phyloP scores from a whole-genome alignment of 371 early-diverging fungal species.

The Mortierella sp. region DNA sequence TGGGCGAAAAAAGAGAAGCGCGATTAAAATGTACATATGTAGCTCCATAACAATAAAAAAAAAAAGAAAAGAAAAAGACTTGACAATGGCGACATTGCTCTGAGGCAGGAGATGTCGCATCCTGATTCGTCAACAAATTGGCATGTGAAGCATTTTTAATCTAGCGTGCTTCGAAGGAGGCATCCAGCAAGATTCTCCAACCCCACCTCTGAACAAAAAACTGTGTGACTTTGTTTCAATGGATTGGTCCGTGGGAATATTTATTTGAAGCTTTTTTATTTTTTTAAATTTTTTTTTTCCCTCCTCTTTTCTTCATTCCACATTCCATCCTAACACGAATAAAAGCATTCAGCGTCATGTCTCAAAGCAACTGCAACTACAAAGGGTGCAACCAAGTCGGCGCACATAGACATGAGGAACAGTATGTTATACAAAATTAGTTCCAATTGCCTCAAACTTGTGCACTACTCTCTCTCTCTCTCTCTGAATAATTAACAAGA shows the following conservation, averaged over 20 bases:
- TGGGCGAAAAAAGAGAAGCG: slow-evolving; percentile 54
- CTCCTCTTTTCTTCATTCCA: neutral
- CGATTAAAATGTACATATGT: slow-evolving; percentile 19
- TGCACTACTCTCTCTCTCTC: too few relatives aligned
- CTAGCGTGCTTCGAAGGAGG: too few relatives aligned
- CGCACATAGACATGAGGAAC: slow-evolving; percentile 43
- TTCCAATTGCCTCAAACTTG: neutral
- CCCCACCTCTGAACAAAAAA: neutral
- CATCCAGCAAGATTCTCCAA: too few relatives aligned
- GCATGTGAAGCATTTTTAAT: too few relatives aligned
- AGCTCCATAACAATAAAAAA: too few relatives aligned
- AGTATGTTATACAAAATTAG: slow-evolving; percentile 23
- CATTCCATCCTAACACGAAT: neutral
- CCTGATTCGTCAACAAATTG: too few relatives aligned
- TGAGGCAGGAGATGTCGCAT: too few relatives aligned
- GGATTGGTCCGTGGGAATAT: slow-evolving; percentile 5
- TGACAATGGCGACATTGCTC: too few relatives aligned
- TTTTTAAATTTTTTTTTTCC: neutral
- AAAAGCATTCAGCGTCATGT: slow-evolving; percentile 16
- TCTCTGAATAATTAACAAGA: too few relatives aligned
- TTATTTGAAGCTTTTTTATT: neutral
- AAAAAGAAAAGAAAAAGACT: neutral
- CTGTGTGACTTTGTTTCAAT: slow-evolving; percentile 4
- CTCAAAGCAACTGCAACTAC: slow-evolving; percentile 36
- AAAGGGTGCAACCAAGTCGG: slow-evolving; percentile 49